A percentile compares a stretch with the other conserved stretches of the same genome.
Conservation (phyloP, 805 yeast genomes). For the Hanseniaspora singularis region DNA sequence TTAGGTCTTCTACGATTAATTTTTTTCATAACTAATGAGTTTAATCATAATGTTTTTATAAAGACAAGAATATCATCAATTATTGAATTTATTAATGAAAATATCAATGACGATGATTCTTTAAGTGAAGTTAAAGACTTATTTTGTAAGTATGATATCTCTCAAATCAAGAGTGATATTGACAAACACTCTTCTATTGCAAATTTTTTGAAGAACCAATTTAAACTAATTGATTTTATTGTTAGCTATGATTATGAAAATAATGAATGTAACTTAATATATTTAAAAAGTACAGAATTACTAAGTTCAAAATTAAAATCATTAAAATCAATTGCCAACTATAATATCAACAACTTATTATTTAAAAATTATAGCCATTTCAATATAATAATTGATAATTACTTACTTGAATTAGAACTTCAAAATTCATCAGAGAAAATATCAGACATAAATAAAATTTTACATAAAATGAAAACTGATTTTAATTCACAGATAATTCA, state of each 20-base stretch:
- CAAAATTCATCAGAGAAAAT: not conserved
- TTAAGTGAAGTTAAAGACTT: not conserved
- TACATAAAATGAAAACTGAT: not conserved
- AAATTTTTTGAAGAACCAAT: not conserved
- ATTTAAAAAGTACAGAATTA: not conserved
- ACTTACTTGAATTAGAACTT: not conserved
- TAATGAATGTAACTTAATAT: not conserved
- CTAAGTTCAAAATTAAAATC: not conserved
- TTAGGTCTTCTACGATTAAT: not conserved
- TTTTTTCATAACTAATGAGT: not conserved
- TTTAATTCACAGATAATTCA: constrained; percentile 3
- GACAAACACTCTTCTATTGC: not conserved
- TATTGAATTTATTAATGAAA: not conserved
- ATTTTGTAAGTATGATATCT: not conserved
- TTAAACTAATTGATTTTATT: not conserved
- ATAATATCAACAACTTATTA: not conserved
- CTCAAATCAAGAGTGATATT: not conserved
- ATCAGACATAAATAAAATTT: not conserved
- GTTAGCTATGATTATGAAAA: not conserved
- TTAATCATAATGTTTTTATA: not conserved
- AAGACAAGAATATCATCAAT: not conserved
- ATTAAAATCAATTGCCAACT: too few relatives aligned
- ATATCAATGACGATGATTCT: not conserved
- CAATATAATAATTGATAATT: not conserved
- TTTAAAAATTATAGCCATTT: not conserved